Percentiles rank a stretch among this genome's conserved stretches.
These are phyloP conservation scores for Leptosphaerulina australis DNA, from an alignment of 2,329 filamentous ascomycete genomes.

Conservation along the genomic window DNA sequence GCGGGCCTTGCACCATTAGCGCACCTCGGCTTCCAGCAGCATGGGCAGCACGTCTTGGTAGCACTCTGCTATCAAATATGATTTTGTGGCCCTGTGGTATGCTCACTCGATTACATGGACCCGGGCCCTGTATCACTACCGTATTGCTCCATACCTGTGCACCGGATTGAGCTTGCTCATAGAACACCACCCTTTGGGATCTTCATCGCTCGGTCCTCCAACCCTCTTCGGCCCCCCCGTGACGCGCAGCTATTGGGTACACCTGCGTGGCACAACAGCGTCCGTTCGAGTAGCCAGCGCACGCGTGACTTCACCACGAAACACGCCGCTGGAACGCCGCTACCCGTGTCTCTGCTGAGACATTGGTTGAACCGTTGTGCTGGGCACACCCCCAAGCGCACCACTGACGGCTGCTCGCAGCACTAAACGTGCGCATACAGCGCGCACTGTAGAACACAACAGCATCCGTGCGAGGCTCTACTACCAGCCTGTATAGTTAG, in stretches of 20 bases:
- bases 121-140: conserved; percentile 46
- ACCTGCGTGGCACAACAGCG: conserved; percentile 44
- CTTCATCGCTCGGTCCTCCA: conserved; percentile 19
- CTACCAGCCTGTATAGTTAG: conserved; percentile 35
- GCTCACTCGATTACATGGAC: conserved; percentile 47
- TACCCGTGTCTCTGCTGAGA: conserved; percentile 36
- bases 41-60: conserved; percentile 46
- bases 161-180: conserved; percentile 41
- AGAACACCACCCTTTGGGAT: conserved; percentile 4
- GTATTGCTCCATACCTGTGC: conserved; percentile 49
- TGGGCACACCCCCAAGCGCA: conserved; percentile 40
- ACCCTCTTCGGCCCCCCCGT: conserved; percentile 23
- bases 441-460: conserved; percentile 36
- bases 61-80: conserved; percentile 40
- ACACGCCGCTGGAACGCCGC: conserved; percentile 50
- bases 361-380: conserved; percentile 48
- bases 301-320: conserved; percentile 51
- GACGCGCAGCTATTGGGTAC: conserved; percentile 35
- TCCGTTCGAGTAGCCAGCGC: conserved; percentile 45
- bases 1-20: conserved; percentile 12
- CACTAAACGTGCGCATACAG: conserved; percentile 50
- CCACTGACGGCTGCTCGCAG: conserved; percentile 49
- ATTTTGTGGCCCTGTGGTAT: conserved; percentile 38
- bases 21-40: conserved; percentile 32
- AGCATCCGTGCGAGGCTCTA: conserved; percentile 41